These are phyloP conservation scores for Claviceps monticola DNA, from an alignment of 2,329 filamentous ascomycete genomes.

Conservation along the genomic window DNA sequence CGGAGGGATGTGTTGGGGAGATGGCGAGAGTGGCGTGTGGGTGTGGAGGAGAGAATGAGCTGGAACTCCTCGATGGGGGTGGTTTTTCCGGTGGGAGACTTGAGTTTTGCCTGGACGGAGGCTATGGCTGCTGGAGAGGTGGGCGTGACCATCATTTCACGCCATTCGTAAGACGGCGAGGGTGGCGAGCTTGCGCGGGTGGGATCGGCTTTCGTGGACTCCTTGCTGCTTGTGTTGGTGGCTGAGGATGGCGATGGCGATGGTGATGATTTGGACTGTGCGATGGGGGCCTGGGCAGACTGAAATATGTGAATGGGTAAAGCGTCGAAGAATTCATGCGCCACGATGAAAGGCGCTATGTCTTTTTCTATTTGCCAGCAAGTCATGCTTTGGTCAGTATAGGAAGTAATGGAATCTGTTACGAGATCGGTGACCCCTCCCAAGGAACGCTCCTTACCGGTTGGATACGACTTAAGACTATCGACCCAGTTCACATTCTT, in stretches of 20 bases:
- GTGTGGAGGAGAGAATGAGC: slow-evolving; percentile 58
- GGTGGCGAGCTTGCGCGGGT: background rate
- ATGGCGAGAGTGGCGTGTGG: slow-evolving; percentile 73
- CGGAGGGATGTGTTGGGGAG: slow-evolving; percentile 71
- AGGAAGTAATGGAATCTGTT: background rate
- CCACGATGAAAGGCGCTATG: slow-evolving; percentile 82
- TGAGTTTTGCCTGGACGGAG: slow-evolving; percentile 38
- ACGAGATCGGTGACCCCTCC: too few relatives aligned
- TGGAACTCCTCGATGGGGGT: slow-evolving; percentile 65
- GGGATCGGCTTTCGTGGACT: background rate
- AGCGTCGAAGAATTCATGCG: slow-evolving; percentile 97
- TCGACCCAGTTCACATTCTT: slow-evolving; percentile 83
- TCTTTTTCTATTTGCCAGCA: slow-evolving; percentile 34
- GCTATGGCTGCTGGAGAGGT: slow-evolving; percentile 43
- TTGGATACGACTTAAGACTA: slow-evolving; percentile 69
- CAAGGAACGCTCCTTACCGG: slow-evolving; percentile 30
- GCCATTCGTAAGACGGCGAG: slow-evolving; percentile 46
- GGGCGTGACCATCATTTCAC: slow-evolving; percentile 65
- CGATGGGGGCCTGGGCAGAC: slow-evolving; percentile 36
- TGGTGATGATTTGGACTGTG: slow-evolving; percentile 5
- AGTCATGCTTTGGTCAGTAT: background rate
- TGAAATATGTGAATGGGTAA: slow-evolving; percentile 94
- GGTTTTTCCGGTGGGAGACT: slow-evolving; percentile 24
- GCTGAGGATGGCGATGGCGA: slow-evolving; percentile 11
- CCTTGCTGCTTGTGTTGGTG: background rate